phyloP scores from a whole-genome alignment of 129 eudicot genomes.

The Smallanthus sonchifolius region DNA sequence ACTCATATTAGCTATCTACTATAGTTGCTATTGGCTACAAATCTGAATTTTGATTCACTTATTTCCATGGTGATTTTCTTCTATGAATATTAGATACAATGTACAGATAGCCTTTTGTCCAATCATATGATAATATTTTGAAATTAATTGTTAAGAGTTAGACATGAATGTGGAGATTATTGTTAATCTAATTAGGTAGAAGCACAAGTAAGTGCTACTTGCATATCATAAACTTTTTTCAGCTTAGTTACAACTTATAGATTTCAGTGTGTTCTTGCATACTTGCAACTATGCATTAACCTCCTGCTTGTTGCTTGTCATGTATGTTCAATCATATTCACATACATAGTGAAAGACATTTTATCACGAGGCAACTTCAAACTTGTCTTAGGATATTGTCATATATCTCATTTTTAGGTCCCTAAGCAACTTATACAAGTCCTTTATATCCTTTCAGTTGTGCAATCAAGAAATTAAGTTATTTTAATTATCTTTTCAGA shows the following conservation, averaged over 20 bases:
- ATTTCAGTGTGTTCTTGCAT: neutral
- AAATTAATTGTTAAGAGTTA: neutral
- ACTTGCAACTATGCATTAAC: neutral
- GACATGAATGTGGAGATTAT: neutral
- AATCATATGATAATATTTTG: neutral
- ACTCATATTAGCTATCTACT: neutral
- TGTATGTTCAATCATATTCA: neutral
- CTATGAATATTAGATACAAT: neutral
- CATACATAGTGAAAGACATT: neutral
- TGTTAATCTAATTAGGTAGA: neutral
- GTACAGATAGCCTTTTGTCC: neutral
- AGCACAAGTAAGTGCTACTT: neutral
- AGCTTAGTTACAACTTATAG: neutral
- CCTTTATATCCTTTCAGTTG: neutral
- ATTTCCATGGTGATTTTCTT: neutral
- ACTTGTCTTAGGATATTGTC: neutral
- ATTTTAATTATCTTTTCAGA: neutral
- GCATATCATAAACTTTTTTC: neutral
- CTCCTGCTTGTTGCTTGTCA: neutral
- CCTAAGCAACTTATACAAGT: neutral
- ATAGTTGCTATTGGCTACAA: neutral
- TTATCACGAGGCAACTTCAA: neutral
- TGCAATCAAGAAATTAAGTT: no score
- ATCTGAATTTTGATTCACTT: neutral
- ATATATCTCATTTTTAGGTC: neutral